Conservation (phyloP, 495 filamentous ascomycete species). For the Thermothielavioides terrestris region DNA sequence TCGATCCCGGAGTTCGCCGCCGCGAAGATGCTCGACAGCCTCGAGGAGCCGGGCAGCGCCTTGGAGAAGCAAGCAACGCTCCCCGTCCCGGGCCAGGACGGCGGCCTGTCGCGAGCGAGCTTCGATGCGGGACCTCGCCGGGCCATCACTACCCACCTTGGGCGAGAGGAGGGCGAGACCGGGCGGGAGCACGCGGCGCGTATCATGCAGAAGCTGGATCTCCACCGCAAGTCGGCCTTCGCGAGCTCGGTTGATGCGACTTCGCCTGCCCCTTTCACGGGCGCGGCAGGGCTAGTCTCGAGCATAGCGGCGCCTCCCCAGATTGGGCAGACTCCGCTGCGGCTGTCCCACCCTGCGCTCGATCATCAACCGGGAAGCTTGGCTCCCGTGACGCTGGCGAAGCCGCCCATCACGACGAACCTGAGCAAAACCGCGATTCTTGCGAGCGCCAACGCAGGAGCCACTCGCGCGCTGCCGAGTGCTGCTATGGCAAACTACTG, state of each 20-base stretch:
- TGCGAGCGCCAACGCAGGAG: constrained; percentile 60
- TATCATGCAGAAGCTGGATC: constrained; percentile 86
- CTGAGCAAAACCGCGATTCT: constrained; percentile 81
- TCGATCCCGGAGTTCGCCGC: constrained; percentile 83
- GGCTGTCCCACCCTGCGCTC: constrained; percentile 16
- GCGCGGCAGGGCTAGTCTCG: constrained; percentile 49
- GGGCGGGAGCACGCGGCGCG: constrained; percentile 70
- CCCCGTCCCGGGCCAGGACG: constrained; percentile 57
- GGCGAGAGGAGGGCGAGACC: constrained; percentile 53
- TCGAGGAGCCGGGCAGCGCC: constrained; percentile 42
- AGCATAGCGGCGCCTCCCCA: constrained; percentile 22
- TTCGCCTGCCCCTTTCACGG: too few relatives aligned
- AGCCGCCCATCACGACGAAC: constrained; percentile 76
- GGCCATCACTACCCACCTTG: constrained; percentile 35
- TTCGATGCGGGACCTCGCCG: constrained; percentile 53
- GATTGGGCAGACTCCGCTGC: constrained; percentile 14
- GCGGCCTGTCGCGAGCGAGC: constrained; percentile 49
- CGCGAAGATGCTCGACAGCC: constrained; percentile 58
- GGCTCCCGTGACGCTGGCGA: constrained; percentile 74
- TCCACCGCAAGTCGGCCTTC: constrained; percentile 70
- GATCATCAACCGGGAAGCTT: constrained; percentile 51
- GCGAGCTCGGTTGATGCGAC: constrained; percentile 29
- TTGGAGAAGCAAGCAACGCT: constrained; percentile 57
- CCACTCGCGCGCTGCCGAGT: constrained; percentile 62
- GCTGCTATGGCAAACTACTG: constrained; percentile 87